phyloP scores from a whole-genome alignment of 306 rosid species.

The Potentilla sterilis region DNA sequence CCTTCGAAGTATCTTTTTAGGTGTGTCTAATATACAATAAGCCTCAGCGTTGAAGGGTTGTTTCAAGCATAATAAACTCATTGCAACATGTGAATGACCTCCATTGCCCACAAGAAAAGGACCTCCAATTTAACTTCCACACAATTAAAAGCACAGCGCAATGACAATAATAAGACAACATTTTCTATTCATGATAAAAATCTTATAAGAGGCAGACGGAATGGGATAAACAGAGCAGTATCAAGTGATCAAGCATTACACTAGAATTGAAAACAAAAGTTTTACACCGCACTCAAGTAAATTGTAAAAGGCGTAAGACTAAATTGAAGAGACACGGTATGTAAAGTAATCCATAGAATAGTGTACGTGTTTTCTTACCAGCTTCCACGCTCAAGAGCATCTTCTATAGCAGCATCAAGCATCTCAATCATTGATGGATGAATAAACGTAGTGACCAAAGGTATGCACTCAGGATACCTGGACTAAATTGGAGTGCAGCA shows the following conservation, averaged over 20 bases:
- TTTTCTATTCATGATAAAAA: background rate
- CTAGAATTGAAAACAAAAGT: background rate
- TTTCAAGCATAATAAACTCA: background rate
- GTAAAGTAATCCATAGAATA: background rate
- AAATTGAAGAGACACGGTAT: background rate
- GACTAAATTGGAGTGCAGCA: conserved; percentile 73
- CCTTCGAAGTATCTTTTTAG: background rate
- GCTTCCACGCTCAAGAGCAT: conserved; percentile 80
- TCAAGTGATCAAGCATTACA: background rate
- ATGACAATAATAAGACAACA: background rate
- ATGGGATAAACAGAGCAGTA: background rate
- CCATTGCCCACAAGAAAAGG: conserved; percentile 4
- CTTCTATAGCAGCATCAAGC: conserved; percentile 91
- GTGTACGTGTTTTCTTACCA: conserved; percentile 52
- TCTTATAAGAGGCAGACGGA: background rate
- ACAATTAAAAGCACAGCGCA: background rate
- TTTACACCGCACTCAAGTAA: background rate
- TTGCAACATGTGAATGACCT: background rate
- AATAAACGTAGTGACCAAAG: conserved; percentile 73
- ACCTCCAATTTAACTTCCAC: background rate
- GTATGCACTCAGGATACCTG: conserved; percentile 94
- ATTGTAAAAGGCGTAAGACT: background rate
- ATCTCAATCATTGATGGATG: conserved; percentile 91
- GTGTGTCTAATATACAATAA: background rate
- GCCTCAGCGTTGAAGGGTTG: background rate